These are phyloP conservation scores for Podospora conica DNA, from an alignment of 495 filamentous ascomycete species.

Conservation along the genomic window DNA sequence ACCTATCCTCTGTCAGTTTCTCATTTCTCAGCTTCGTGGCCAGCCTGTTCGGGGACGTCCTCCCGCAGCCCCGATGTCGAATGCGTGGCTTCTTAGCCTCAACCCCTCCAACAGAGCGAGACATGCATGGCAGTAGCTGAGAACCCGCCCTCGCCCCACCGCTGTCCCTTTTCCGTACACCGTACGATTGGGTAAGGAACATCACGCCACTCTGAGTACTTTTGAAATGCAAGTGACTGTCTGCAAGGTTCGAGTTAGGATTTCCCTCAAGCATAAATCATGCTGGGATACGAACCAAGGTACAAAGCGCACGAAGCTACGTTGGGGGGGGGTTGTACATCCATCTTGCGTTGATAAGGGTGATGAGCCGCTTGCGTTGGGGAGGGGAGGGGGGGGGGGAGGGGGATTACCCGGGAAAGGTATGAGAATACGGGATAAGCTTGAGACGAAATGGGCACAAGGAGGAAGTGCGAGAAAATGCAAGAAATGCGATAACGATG, in stretches of 20 bases:
- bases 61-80: not conserved
- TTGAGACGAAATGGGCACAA: no score
- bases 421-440: no score
- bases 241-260: not conserved
- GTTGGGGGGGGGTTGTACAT: no score
- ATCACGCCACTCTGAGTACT: not conserved
- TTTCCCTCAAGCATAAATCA: not conserved
- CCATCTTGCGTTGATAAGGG: no score
- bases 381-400: no score
- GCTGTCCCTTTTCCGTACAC: not conserved
- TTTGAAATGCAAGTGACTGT: not conserved
- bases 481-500: no score
- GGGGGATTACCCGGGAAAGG: no score
- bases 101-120: not conserved
- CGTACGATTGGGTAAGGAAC: no score
- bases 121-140: not conserved
- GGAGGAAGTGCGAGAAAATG: no score
- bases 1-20: not conserved
- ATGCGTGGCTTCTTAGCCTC: not conserved
- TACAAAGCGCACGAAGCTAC: no score
- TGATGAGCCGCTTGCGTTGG: no score
- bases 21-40: not conserved
- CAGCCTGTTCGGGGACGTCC: not conserved
- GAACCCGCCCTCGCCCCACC: not conserved
- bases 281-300: no score